phyloP scores from a whole-genome alignment of 2,329 filamentous ascomycete genomes.

The Diaporthe sp. region DNA sequence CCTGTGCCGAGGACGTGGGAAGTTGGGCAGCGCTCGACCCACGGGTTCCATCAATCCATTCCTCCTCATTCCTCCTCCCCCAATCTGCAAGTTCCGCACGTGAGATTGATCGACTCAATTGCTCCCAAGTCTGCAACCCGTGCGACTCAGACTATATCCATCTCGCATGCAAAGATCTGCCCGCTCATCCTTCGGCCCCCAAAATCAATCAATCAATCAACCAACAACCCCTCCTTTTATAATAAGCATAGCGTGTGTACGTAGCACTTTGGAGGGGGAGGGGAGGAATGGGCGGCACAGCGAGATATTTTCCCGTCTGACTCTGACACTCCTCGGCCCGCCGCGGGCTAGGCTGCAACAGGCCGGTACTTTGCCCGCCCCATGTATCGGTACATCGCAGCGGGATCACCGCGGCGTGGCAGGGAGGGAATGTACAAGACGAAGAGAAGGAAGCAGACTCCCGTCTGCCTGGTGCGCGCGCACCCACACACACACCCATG shows the following conservation, averaged over 20 bases:
- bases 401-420: neutral
- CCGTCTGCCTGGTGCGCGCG: neutral
- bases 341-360: neutral
- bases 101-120: slow-evolving; percentile 17
- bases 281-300: neutral
- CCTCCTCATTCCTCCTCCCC: neutral
- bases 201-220: neutral
- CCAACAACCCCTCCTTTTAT: neutral
- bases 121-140: neutral
- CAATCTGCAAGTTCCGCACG: neutral
- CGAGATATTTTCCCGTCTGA: slow-evolving; percentile 28
- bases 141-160: slow-evolving; percentile 19
- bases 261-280: neutral
- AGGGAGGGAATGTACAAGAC: neutral
- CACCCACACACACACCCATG: neutral
- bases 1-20: neutral
- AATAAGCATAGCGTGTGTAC: neutral
- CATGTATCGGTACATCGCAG: slow-evolving; percentile 11
- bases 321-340: slow-evolving; percentile 23
- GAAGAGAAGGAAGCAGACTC: neutral
- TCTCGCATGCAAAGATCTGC: slow-evolving; percentile 40
- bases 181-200: slow-evolving; percentile 41
- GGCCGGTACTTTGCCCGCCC: neutral
- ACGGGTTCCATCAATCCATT: slow-evolving; percentile 9
- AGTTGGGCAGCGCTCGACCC: neutral